Base-by-base conservation (phyloP, 2,329 filamentous ascomycete species). In the Colletotrichum chlorophyti region DNA sequence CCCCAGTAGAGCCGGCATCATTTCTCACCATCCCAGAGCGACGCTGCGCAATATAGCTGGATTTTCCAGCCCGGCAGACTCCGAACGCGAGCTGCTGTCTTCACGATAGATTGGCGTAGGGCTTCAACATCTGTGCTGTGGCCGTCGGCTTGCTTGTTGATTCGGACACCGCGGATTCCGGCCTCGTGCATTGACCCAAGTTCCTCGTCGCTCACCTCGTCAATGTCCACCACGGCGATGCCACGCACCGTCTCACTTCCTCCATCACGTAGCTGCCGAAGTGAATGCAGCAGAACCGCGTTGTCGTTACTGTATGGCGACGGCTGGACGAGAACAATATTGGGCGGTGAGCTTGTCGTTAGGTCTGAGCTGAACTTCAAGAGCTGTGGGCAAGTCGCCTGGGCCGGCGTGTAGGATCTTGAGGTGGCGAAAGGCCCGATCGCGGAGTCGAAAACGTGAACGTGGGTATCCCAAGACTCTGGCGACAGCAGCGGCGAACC, bases 391-490 rank as follows among this genome's bases (percentile, higher is more conserved):
- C 42, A 38, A 8, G 54, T 43, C 1, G 59, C 54, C 4, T 59
- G 35, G 6, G 48, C 54, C 6, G 59, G 59, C 3, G 59, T 60
- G 19, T 62, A 62, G 3, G 59, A 46, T 14, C 43, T 41, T 1
- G 19, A 41, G 7, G 54, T 14, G 7, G 37, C 43, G 9, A 53
- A 62, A 5, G 54, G 38, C 6, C 59, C 59, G 4, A 62, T 19
- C 8, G 12, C 5, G 1, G 54, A 46, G 27, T 62, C 55, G 29
- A 62, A 62, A 5, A 60, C 45, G 26, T 62, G 59, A 1, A 62
- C 59, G n/a, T 62, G 59, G 15, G 59, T 60, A 23, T 62, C 59
- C 37, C 40, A 60, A 3, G 38, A 23, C 1, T 42, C 50, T 6
- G 43, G 14, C 17, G 37, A n/a, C 6, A 59, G 45, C n/a, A n/a